These are phyloP conservation scores for Xerophyta viscosa DNA, from an alignment of 106 monocot species.

Conservation along the genomic window DNA sequence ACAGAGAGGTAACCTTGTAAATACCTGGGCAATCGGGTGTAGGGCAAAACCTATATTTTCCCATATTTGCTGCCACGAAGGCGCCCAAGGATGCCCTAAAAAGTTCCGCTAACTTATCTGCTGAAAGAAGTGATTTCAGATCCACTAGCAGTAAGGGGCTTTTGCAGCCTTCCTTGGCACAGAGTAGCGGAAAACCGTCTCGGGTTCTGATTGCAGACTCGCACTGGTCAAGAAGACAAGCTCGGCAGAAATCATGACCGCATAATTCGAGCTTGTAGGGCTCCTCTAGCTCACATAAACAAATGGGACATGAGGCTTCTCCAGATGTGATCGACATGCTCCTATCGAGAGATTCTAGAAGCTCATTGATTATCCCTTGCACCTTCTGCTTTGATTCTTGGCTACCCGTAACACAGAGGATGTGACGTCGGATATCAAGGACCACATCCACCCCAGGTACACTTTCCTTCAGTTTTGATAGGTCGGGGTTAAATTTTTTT, in stretches of 20 bases:
- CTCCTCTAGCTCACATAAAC: slow-evolving; percentile 86
- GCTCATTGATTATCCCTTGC: slow-evolving; percentile 41
- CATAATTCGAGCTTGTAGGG: slow-evolving; percentile 70
- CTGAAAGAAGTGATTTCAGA: slow-evolving; percentile 39
- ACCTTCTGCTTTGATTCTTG: slow-evolving; percentile 59
- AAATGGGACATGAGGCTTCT: slow-evolving; percentile 60
- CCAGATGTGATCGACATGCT: slow-evolving; percentile 5
- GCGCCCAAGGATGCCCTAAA: slow-evolving; percentile 63
- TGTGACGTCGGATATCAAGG: slow-evolving; percentile 49
- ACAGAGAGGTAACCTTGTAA: slow-evolving; percentile 20
- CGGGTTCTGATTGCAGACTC: slow-evolving; percentile 62
- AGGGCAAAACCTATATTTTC: slow-evolving; percentile 59
- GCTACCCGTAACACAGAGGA: slow-evolving; percentile 43
- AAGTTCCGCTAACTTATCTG: slow-evolving; percentile 63
- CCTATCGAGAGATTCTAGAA: slow-evolving; percentile 25
- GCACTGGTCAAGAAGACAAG: slow-evolving; percentile 68
- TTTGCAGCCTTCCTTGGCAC: slow-evolving; percentile 51
- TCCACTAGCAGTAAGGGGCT: slow-evolving; percentile 46
- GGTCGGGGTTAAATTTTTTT: slow-evolving; percentile 54
- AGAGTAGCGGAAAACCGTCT: slow-evolving; percentile 74
- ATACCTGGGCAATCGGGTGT: slow-evolving; percentile 36
- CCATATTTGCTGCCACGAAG: slow-evolving; percentile 50
- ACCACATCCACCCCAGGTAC: slow-evolving; percentile 42
- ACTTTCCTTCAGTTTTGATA: slow-evolving; percentile 37
- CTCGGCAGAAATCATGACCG: slow-evolving; percentile 59